Conservation (phyloP, 2,329 filamentous ascomycete genomes). For the Zymoseptoria crescenta region DNA sequence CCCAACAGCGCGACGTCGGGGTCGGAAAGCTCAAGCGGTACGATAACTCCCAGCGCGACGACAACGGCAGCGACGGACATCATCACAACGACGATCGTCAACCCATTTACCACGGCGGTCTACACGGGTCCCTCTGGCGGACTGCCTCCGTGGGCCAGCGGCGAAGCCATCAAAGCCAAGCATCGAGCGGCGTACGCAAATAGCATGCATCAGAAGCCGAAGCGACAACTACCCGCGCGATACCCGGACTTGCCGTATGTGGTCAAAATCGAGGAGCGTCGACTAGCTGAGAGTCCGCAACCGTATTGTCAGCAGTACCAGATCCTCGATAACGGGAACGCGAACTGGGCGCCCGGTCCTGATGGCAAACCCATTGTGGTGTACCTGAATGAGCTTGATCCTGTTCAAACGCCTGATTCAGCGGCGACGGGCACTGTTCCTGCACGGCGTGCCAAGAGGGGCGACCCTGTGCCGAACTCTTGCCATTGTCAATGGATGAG, state of each 20-base stretch:
- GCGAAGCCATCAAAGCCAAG: neutral
- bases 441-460: slow-evolving; percentile 6
- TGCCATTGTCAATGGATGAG: slow-evolving; percentile 34
- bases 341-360: slow-evolving; percentile 31
- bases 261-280: slow-evolving; percentile 60
- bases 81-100: slow-evolving; percentile 12
- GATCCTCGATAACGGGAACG: slow-evolving; percentile 45
- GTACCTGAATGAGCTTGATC: slow-evolving; percentile 35
- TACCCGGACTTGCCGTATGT: slow-evolving; percentile 41
- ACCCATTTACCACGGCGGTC: slow-evolving; percentile 14
- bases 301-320: slow-evolving; percentile 61
- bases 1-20: slow-evolving; percentile 1
- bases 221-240: slow-evolving; percentile 8
- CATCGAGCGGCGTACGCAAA: neutral
- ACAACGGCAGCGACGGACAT: slow-evolving; percentile 7
- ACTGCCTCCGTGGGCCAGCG: slow-evolving; percentile 7
- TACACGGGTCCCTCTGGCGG: slow-evolving; percentile 12
- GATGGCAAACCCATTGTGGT: slow-evolving; percentile 32
- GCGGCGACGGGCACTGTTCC: slow-evolving; percentile 9
- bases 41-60: slow-evolving; percentile 1
- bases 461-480: slow-evolving; percentile 16
- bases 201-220: neutral
- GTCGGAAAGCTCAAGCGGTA: neutral
- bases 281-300: slow-evolving; percentile 34
- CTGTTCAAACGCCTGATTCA: slow-evolving; percentile 22